phyloP scores from a whole-genome alignment of 768 basidiomycete genomes.

The Termitomyces sp. region DNA sequence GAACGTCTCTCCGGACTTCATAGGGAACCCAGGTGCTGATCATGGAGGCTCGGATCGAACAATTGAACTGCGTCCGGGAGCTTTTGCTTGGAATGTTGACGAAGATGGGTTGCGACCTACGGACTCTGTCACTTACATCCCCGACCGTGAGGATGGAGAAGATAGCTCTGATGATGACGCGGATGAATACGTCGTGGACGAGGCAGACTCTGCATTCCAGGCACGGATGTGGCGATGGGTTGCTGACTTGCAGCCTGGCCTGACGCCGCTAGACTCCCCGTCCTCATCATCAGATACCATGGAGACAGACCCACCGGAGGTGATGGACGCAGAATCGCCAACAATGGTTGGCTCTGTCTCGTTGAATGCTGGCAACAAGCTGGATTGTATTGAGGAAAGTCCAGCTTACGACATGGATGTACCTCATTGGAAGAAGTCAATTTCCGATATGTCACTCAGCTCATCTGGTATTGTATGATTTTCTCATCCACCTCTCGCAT shows the following conservation, averaged over 20 bases:
- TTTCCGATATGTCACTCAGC: too few species aligned
- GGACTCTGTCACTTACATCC: not conserved
- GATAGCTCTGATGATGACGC: not conserved
- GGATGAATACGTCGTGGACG: not conserved
- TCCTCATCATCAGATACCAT: not conserved
- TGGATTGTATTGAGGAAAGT: too few species aligned
- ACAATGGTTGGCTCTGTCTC: too few species aligned
- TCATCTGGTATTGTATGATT: too few species aligned
- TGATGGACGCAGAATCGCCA: too few species aligned
- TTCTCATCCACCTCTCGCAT: too few species aligned
- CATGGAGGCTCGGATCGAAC: not conserved
- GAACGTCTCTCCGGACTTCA: not conserved
- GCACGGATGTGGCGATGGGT: not conserved
- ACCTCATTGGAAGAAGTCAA: too few species aligned
- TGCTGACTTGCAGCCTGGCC: not conserved
- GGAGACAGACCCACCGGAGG: too few species aligned
- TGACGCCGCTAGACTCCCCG: not conserved
- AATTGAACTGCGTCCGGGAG: not conserved
- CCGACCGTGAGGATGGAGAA: not conserved
- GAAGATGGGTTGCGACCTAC: not conserved
- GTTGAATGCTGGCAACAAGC: too few species aligned
- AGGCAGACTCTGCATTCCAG: not conserved
- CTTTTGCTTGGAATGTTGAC: not conserved
- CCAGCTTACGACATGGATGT: too few species aligned
- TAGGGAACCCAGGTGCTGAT: not conserved